phyloP scores from a whole-genome alignment of 768 basidiomycete species.

The Pleurotus eryngii region DNA sequence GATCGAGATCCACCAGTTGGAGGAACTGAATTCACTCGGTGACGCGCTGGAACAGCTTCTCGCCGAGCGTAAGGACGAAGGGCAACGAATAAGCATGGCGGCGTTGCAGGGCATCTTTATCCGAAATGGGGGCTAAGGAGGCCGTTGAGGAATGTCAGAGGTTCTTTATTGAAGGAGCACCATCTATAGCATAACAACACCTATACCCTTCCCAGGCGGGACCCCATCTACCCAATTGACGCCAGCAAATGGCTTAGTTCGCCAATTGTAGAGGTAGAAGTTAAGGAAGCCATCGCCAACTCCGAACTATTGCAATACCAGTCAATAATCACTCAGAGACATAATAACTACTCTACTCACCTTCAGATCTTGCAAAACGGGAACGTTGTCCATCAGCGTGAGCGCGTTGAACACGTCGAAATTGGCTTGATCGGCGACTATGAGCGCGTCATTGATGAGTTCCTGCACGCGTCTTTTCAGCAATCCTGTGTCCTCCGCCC shows the following conservation, averaged over 20 bases:
- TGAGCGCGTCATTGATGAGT: constrained; percentile 76
- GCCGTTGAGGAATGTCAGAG: constrained; percentile 51
- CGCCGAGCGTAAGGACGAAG: constrained; percentile 43
- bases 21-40: constrained; percentile 43
- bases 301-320: constrained; percentile 65
- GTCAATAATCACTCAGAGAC: neutral
- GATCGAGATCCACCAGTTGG: constrained; percentile 21
- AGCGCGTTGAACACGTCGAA: constrained; percentile 98
- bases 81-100: constrained; percentile 86
- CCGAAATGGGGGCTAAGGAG: constrained; percentile 53
- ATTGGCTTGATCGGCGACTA: constrained; percentile 75
- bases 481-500: constrained; percentile 54
- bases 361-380: constrained; percentile 81
- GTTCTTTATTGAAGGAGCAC: constrained; percentile 32
- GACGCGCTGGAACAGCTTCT: constrained; percentile 52
- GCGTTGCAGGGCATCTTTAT: constrained; percentile 95
- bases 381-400: constrained; percentile 90
- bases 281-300: constrained; percentile 87
- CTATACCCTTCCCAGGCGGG: constrained; percentile 76
- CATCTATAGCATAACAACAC: constrained; percentile 85
- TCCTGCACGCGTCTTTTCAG: constrained; percentile 68
- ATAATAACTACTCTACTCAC: constrained; percentile 35
- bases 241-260: constrained; percentile 77
- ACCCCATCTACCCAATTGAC: constrained; percentile 46
- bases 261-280: constrained; percentile 95